A percentile compares a stretch with the other conserved stretches of the same genome.
Conservation (phyloP, 441 rosid genomes). For the Raphanus hybrid region DNA sequence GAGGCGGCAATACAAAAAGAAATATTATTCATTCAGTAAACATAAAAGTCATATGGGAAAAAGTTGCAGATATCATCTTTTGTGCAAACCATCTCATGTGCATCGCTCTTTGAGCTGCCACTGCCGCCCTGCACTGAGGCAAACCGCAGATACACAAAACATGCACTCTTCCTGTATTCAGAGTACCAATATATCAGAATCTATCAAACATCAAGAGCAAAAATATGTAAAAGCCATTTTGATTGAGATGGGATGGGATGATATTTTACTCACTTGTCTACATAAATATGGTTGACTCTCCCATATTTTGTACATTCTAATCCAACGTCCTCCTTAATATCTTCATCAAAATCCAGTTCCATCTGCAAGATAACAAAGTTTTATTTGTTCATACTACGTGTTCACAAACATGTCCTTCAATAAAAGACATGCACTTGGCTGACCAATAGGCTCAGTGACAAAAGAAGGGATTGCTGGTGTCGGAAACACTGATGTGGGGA, state of each 20-base stretch:
- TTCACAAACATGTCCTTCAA: no score
- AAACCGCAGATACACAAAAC: constrained; percentile 71
- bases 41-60: neutral
- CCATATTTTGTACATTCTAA: constrained; percentile 83
- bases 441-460: no score
- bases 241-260: neutral
- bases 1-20: constrained; percentile 53
- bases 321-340: constrained; percentile 79
- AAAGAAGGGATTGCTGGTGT: no score
- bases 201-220: neutral
- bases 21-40: constrained; percentile 8
- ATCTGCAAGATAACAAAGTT: constrained; percentile 49
- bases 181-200: constrained; percentile 1
- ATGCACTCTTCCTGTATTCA: constrained; percentile 66
- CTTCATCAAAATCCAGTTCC: constrained; percentile 81
- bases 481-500: no score
- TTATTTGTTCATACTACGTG: no score
- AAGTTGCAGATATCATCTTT: constrained; percentile 66
- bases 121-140: constrained; percentile 63
- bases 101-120: constrained; percentile 77
- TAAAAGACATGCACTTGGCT: no score
- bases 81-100: constrained; percentile 97
- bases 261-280: constrained; percentile 43
- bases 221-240: neutral
- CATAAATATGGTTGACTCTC: neutral